Conservation (phyloP, 768 basidiomycete species). For the Brasilioporus rufonigricans region DNA sequence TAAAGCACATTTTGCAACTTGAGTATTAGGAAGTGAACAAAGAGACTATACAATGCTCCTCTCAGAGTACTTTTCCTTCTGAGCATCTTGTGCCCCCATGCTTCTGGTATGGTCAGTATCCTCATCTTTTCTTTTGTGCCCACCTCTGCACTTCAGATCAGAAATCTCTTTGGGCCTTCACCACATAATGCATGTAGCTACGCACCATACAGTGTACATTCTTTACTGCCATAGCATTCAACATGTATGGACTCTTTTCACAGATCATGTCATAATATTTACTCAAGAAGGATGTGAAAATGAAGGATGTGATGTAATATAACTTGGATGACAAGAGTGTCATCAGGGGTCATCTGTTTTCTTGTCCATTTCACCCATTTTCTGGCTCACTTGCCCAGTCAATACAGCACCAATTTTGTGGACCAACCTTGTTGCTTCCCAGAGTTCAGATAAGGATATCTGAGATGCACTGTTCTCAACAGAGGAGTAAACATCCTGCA, state of each 20-base stretch:
- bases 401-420: conserved; percentile 46
- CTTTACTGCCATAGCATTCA: too few species aligned
- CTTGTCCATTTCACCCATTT: conserved; percentile 28
- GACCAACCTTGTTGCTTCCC: conserved; percentile 44
- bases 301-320: conserved; percentile 48
- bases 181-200: too few species aligned
- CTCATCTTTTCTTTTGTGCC: too few species aligned
- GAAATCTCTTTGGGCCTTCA: too few species aligned
- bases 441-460: conserved; percentile 46
- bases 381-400: conserved; percentile 44
- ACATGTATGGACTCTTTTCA: too few species aligned
- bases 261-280: neutral
- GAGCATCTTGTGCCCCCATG: too few species aligned
- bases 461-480: conserved; percentile 46
- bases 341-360: conserved; percentile 16
- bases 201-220: too few species aligned
- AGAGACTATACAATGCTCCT: too few species aligned
- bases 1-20: neutral
- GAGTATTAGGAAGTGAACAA: neutral
- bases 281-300: neutral
- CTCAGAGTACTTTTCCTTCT: too few species aligned
- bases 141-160: too few species aligned
- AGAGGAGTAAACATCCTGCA: conserved; percentile 44
- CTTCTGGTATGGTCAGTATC: too few species aligned
- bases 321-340: conserved; percentile 2